Evolutionary conservation across 2,329 filamentous ascomycete genomes (phyloP).

Genomic region (Aspergillus sp.): DNA sequence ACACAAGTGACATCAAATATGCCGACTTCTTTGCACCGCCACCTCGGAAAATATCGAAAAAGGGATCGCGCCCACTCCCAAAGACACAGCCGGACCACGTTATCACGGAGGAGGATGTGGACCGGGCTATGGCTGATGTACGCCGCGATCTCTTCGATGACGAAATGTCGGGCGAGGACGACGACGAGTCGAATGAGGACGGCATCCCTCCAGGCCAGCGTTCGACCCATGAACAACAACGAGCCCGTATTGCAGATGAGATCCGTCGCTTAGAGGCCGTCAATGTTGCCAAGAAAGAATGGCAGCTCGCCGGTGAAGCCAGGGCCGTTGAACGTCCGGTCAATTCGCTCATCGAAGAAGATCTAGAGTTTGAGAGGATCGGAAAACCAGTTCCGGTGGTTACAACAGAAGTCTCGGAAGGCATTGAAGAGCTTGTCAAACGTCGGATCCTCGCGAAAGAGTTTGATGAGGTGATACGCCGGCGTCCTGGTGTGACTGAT

Average conservation of each 20-base stretch:
- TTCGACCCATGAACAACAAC: slow-evolving; percentile 82
- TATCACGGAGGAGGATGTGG: slow-evolving; percentile 64
- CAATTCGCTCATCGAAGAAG: slow-evolving; percentile 91
- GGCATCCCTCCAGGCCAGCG: slow-evolving; percentile 22
- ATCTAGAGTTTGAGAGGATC: slow-evolving; percentile 91
- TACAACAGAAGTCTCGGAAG: slow-evolving; percentile 84
- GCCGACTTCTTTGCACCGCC: slow-evolving; percentile 92
- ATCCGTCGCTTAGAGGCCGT: slow-evolving; percentile 88
- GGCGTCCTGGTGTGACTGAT: slow-evolving; percentile 71
- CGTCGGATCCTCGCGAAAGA: slow-evolving; percentile 83
- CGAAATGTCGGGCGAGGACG: slow-evolving; percentile 51
- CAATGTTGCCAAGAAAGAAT: slow-evolving; percentile 84
- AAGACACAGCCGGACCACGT: slow-evolving; percentile 47
- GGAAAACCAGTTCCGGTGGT: slow-evolving; percentile 95
- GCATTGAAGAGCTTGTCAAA: slow-evolving; percentile 92
- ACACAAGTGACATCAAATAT: slow-evolving; percentile 88
- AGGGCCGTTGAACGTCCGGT: slow-evolving; percentile 75
- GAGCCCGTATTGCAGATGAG: slow-evolving; percentile 81
- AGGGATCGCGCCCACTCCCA: slow-evolving; percentile 51
- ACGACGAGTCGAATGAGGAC: slow-evolving; percentile 66
- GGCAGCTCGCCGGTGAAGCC: slow-evolving; percentile 87
- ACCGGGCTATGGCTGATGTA: slow-evolving; percentile 81
- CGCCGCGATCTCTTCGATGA: slow-evolving; percentile 90
- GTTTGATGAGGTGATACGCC: slow-evolving; percentile 85
- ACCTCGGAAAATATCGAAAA: slow-evolving; percentile 64